Percentiles rank a stretch among this genome's conserved stretches.
Conservation (phyloP, 2,329 filamentous ascomycete genomes). For the Dichotomopilus funicola region DNA sequence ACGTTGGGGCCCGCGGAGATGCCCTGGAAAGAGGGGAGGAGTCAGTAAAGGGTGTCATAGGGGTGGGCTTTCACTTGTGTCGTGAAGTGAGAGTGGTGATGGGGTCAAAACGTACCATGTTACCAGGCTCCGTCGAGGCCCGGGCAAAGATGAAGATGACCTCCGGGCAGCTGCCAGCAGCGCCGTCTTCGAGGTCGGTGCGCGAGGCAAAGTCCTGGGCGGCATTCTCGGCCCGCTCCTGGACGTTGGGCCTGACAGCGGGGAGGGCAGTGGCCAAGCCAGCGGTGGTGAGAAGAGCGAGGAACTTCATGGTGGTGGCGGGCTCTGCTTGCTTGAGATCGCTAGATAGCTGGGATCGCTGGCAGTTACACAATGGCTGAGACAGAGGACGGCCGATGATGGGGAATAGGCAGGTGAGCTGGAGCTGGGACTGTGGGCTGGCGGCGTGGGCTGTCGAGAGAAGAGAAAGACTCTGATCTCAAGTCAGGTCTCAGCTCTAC, state of each 20-base stretch:
- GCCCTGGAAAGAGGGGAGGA: not conserved
- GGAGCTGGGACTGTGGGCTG: too few species aligned
- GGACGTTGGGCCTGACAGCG: not conserved
- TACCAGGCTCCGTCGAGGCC: slow-evolving; percentile 34
- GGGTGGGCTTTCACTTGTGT: not conserved
- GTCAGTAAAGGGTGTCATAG: not conserved
- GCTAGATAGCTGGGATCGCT: too few species aligned
- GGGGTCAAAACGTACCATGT: slow-evolving; percentile 26
- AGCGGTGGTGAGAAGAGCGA: slow-evolving; percentile 11
- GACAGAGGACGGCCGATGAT: too few species aligned
- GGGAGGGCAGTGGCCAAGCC: slow-evolving; percentile 15
- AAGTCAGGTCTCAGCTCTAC: too few species aligned
- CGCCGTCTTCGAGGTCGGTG: slow-evolving; percentile 17
- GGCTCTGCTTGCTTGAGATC: too few species aligned
- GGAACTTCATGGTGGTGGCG: slow-evolving; percentile 18
- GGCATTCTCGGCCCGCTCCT: slow-evolving; percentile 4
- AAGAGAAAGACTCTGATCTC: too few species aligned
- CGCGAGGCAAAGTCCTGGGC: slow-evolving; percentile 7
- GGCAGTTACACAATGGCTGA: too few species aligned
- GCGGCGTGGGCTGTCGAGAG: too few species aligned
- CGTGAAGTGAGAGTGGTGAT: not conserved
- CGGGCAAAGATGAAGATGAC: slow-evolving; percentile 37
- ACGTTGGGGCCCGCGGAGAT: slow-evolving; percentile 9
- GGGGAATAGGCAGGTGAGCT: too few species aligned
- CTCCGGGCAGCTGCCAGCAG: slow-evolving; percentile 26